Percentiles rank a stretch among this genome's conserved stretches.
phyloP scores from a whole-genome alignment of 352 stramenopile genomes.

The Thalassiosira livingstoniorum region DNA sequence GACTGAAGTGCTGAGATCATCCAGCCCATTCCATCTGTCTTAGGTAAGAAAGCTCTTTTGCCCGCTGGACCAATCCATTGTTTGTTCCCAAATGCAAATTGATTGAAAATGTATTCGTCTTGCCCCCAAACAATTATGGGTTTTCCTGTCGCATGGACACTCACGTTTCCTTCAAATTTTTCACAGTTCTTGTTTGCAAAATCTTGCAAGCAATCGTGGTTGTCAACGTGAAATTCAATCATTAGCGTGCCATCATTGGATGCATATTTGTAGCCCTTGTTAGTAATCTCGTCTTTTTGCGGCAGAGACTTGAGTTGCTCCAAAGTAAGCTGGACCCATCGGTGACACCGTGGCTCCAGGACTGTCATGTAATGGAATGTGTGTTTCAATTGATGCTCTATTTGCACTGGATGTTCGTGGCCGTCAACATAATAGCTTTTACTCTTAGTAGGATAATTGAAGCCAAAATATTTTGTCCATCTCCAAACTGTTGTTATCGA shows the following conservation, averaged over 20 bases:
- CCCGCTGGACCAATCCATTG: slow-evolving; percentile 26
- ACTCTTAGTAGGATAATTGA: neutral
- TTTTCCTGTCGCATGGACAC: slow-evolving; percentile 9
- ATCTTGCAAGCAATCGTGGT: slow-evolving; percentile 25
- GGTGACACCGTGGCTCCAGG: slow-evolving; percentile 5
- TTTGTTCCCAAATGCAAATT: slow-evolving; percentile 14
- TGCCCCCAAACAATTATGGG: slow-evolving; percentile 38
- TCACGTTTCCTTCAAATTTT: slow-evolving; percentile 19
- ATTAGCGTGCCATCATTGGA: slow-evolving; percentile 10
- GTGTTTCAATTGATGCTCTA: neutral
- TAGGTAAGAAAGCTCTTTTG: slow-evolving; percentile 31
- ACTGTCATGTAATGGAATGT: neutral
- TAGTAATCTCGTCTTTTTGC: slow-evolving; percentile 1
- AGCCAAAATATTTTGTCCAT: slow-evolving; percentile 2
- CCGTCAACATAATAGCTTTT: neutral
- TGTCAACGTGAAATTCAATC: slow-evolving; percentile 42
- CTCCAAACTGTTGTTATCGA: slow-evolving; percentile 5
- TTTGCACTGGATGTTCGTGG: neutral
- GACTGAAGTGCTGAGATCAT: slow-evolving; percentile 42
- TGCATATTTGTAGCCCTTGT: slow-evolving; percentile 9
- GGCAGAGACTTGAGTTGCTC: neutral
- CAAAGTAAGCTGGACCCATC: slow-evolving; percentile 1
- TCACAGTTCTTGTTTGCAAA: slow-evolving; percentile 1
- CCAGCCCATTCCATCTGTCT: slow-evolving; percentile 25
- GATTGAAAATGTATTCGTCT: slow-evolving; percentile 38